Percentiles rank a stretch among this genome's conserved stretches.
These are phyloP conservation scores for Magnolia kwangsiensis DNA, from an alignment of 164 flowering plant species.

Conservation along the genomic window DNA sequence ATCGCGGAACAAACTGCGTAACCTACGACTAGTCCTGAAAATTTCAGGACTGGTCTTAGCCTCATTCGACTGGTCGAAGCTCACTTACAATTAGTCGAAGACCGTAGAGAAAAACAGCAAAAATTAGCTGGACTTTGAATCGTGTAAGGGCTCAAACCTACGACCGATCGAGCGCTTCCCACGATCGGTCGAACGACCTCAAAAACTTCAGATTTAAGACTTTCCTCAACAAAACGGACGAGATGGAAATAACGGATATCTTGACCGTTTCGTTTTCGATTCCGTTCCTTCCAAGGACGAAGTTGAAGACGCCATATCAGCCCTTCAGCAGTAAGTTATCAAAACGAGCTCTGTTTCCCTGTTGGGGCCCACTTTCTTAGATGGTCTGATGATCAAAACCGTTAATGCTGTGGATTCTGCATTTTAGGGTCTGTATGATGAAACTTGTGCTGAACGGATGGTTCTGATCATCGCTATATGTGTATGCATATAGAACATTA, in stretches of 20 bases:
- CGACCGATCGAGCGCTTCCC: too few species aligned
- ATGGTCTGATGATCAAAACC: neutral
- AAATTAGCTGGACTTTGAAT: too few species aligned
- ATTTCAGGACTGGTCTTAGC: too few species aligned
- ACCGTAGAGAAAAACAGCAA: too few species aligned
- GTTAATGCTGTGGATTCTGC: neutral
- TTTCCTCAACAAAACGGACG: too few species aligned
- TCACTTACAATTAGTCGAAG: too few species aligned
- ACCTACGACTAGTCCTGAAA: too few species aligned
- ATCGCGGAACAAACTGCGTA: too few species aligned
- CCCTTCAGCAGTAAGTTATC: conserved; percentile 49
- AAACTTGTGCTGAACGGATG: neutral
- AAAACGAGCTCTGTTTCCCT: neutral
- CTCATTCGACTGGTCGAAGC: too few species aligned
- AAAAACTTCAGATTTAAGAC: too few species aligned
- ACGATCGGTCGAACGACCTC: too few species aligned
- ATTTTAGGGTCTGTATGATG: neutral
- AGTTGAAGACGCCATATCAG: conserved; percentile 46
- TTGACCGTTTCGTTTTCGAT: conserved; percentile 35
- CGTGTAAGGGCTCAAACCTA: too few species aligned
- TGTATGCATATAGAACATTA: neutral
- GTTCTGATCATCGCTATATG: neutral
- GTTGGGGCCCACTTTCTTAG: neutral
- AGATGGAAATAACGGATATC: conserved; percentile 10
- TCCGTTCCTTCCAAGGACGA: conserved; percentile 58